Percentiles rank a stretch among this genome's conserved stretches.
Conservation (phyloP, 2,329 filamentous ascomycete genomes). For the Talaromyces sp. region DNA sequence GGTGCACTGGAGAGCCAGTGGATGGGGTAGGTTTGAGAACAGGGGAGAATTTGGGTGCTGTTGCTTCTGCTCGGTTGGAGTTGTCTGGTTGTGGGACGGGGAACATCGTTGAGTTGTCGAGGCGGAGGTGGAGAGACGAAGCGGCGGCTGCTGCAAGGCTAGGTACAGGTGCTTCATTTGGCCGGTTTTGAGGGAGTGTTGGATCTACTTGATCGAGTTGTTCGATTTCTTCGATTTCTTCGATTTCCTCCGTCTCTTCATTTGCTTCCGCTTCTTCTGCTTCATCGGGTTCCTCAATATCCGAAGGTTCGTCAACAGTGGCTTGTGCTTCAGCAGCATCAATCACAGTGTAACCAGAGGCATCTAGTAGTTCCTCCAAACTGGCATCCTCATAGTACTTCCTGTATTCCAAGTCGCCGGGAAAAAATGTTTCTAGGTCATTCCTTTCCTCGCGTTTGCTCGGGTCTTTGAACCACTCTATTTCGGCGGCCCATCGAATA, state of each 20-base stretch:
- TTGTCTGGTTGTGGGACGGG: slow-evolving; percentile 32
- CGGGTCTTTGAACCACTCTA: slow-evolving; percentile 37
- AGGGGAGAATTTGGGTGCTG: slow-evolving; percentile 33
- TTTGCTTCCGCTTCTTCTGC: slow-evolving; percentile 19
- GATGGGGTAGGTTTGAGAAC: slow-evolving; percentile 35
- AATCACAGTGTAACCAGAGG: slow-evolving; percentile 39
- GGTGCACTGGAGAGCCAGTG: slow-evolving; percentile 14
- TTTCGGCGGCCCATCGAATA: slow-evolving; percentile 49
- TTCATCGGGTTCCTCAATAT: slow-evolving; percentile 24
- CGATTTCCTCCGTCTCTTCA: not conserved
- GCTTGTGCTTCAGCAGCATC: slow-evolving; percentile 21
- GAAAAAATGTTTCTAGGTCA: slow-evolving; percentile 19
- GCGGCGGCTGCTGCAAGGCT: slow-evolving; percentile 24
- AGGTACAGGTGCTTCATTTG: slow-evolving; percentile 34
- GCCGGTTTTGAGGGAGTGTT: slow-evolving; percentile 47
- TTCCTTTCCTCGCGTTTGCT: slow-evolving; percentile 21
- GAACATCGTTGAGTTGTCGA: slow-evolving; percentile 31
- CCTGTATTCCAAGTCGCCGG: slow-evolving; percentile 13
- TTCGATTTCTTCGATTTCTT: not conserved
- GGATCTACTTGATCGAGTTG: slow-evolving; percentile 30
- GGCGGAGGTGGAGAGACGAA: slow-evolving; percentile 37
- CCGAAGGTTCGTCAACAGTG: not conserved
- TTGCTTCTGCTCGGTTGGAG: slow-evolving; percentile 32
- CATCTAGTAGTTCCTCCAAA: slow-evolving; percentile 44
- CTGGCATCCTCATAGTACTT: slow-evolving; percentile 23